Percentiles rank a stretch among this genome's conserved stretches.
Evolutionary conservation across 371 early-diverging fungal genomes (phyloP).

Genomic region (Saksenaea oblongispora): DNA sequence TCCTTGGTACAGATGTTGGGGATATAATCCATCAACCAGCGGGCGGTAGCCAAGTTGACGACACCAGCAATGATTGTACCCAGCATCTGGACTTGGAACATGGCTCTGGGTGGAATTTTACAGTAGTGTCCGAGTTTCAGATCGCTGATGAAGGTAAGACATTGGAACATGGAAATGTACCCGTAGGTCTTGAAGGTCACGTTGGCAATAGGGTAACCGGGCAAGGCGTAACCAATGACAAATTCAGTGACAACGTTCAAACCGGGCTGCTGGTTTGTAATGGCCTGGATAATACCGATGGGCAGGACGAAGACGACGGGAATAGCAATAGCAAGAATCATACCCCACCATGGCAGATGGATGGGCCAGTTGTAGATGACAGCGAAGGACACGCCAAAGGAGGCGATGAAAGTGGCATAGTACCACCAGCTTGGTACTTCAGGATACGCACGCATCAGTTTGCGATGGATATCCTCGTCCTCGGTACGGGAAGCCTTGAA

Average conservation of each 20-base stretch:
- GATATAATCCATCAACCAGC: conserved; percentile 64
- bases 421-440: conserved; percentile 82
- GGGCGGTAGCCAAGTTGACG: conserved; percentile 64
- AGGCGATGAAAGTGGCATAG: conserved; percentile 45
- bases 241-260: conserved; percentile 77
- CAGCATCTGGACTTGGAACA: conserved; percentile 64
- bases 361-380: conserved; percentile 58
- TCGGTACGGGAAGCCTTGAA: conserved; percentile 58
- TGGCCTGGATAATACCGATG: conserved; percentile 76
- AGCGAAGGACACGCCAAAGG: conserved; percentile 47
- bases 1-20: conserved; percentile 54
- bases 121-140: conserved; percentile 73
- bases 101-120: conserved; percentile 69
- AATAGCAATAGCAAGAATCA: conserved; percentile 64
- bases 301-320: conserved; percentile 74
- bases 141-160: conserved; percentile 60
- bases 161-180: conserved; percentile 63
- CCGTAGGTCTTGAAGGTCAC: conserved; percentile 72
- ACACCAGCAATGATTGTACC: conserved; percentile 61
- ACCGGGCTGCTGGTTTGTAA: conserved; percentile 70
- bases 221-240: conserved; percentile 64
- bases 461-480: conserved; percentile 67
- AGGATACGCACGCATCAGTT: conserved; percentile 71
- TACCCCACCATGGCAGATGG: conserved; percentile 69
- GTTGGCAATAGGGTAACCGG: conserved; percentile 65